A percentile compares a stretch with the other conserved stretches of the same genome.
Conservation (phyloP, 495 filamentous ascomycete genomes). For the Filosporella fistucella region DNA sequence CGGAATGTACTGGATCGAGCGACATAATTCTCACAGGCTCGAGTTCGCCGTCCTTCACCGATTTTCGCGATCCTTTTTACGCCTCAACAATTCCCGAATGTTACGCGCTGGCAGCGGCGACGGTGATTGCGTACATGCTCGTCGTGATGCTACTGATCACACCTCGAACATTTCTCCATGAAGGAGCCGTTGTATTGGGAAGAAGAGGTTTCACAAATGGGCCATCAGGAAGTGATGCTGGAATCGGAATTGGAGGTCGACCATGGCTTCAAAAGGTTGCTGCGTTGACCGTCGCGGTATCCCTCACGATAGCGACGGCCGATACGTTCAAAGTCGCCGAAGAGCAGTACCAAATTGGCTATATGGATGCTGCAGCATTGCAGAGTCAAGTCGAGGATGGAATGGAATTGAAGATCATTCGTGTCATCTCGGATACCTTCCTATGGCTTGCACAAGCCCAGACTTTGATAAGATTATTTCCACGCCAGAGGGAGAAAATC, state of each 20-base stretch:
- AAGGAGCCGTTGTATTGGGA: conserved; percentile 76
- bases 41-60: conserved; percentile 32
- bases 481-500: conserved; percentile 93
- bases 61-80: conserved; percentile 83
- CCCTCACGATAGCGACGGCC: conserved; percentile 85
- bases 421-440: conserved; percentile 89
- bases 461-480: conserved; percentile 91
- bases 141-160: conserved; percentile 94
- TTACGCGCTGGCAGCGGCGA: conserved; percentile 86
- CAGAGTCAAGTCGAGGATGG: conserved; percentile 74
- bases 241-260: conserved; percentile 82
- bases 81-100: conserved; percentile 85
- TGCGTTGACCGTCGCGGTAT: conserved; percentile 83
- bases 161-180: conserved; percentile 80
- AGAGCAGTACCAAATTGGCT: conserved; percentile 67
- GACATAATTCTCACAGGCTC: conserved; percentile 27
- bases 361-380: conserved; percentile 64
- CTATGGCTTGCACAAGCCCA: conserved; percentile 97
- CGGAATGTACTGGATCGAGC: conserved; percentile 45
- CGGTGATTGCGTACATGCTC: conserved; percentile 87
- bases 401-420: conserved; percentile 78
- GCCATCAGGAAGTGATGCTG: conserved; percentile 60
- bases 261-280: conserved; percentile 97
- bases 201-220: conserved; percentile 82
- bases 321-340: conserved; percentile 84